Evolutionary conservation across 805 yeast genomes (phyloP).

Genomic region (Starmerella khaoyaiensis): DNA sequence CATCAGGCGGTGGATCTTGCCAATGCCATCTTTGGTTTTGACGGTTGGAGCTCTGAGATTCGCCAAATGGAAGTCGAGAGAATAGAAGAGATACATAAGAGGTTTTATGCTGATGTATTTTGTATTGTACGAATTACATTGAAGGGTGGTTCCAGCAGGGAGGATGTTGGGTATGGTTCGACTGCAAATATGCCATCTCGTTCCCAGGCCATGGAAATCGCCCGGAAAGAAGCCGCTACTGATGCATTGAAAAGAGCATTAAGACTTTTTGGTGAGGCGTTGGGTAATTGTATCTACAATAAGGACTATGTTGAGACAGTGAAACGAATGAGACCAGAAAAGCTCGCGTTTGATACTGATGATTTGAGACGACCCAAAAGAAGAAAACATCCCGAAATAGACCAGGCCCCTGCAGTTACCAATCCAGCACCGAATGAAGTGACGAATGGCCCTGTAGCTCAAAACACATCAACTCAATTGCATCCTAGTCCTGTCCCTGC

Average conservation of each 20-base stretch:
- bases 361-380: constrained; percentile 20
- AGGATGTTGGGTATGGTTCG: constrained; percentile 56
- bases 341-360: constrained; percentile 15
- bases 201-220: constrained; percentile 51
- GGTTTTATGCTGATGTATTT: constrained; percentile 24
- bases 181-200: constrained; percentile 38
- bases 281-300: constrained; percentile 40
- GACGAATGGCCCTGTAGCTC: too few species aligned
- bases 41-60: constrained; percentile 65
- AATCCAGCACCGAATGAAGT: too few species aligned
- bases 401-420: neutral
- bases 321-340: constrained; percentile 29
- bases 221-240: constrained; percentile 66
- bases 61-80: constrained; percentile 45
- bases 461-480: too few species aligned
- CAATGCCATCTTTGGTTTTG: constrained; percentile 63
- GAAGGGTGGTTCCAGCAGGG: constrained; percentile 61
- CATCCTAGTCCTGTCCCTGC: too few species aligned
- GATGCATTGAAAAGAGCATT: constrained; percentile 71
- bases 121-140: constrained; percentile 48
- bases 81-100: constrained; percentile 23
- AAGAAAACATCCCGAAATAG: constrained; percentile 2
- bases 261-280: constrained; percentile 64
- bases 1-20: constrained; percentile 61
- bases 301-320: constrained; percentile 32